phyloP scores from a whole-genome alignment of 2,329 filamentous ascomycete genomes.

The Aureobasidium uvarum region DNA sequence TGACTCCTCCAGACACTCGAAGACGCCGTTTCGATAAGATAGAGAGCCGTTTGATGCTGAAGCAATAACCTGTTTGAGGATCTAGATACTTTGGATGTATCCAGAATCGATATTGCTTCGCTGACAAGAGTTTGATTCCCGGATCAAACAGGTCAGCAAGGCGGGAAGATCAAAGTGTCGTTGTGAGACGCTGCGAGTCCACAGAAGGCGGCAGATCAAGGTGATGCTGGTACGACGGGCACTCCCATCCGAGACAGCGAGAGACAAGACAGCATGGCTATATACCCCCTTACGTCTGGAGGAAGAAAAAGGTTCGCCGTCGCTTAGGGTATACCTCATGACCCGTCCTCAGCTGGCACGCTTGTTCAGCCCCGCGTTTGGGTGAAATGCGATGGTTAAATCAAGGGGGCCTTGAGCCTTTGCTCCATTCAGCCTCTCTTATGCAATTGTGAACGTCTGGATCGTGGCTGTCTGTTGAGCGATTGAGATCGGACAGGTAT shows the following conservation, averaged over 20 bases:
- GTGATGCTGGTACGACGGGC: background rate
- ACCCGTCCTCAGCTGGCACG: background rate
- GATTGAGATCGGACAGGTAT: background rate
- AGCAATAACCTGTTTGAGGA: conserved; percentile 13
- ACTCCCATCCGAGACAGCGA: background rate
- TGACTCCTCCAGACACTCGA: too few species aligned
- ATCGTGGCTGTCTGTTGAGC: background rate
- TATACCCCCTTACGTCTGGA: background rate
- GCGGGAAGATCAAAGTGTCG: background rate
- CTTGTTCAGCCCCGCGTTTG: conserved; percentile 20
- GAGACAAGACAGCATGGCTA: background rate
- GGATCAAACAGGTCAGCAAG: background rate
- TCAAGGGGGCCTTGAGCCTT: background rate
- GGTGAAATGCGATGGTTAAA: conserved; percentile 2
- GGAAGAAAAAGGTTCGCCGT: background rate
- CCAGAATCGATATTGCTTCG: background rate
- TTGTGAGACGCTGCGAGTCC: conserved; percentile 6
- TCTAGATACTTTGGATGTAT: background rate
- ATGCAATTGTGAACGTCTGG: background rate
- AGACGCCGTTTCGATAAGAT: conserved; percentile 24
- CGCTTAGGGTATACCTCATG: conserved; percentile 21
- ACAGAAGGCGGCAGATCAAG: background rate
- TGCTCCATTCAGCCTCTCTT: background rate
- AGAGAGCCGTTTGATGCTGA: conserved; percentile 7
- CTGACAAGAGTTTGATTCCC: background rate